Evolutionary conservation across 2,329 filamentous ascomycete species (phyloP).

Genomic region (Teratosphaeria pseudoeucalypti): DNA sequence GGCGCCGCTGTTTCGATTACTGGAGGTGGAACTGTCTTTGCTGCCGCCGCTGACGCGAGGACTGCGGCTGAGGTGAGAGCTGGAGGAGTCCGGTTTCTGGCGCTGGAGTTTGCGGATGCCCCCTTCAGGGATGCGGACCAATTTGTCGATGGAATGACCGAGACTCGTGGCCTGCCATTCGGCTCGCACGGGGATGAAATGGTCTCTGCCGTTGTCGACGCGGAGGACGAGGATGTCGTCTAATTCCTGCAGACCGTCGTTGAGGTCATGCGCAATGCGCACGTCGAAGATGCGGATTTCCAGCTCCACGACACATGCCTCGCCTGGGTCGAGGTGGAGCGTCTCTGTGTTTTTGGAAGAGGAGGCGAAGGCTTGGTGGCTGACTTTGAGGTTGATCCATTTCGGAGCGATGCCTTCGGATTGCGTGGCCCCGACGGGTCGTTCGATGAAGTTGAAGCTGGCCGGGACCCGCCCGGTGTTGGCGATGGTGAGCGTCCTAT

Average conservation of each 20-base stretch:
- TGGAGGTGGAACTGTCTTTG: conserved; percentile 1
- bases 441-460: conserved; percentile 68
- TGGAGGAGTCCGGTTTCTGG: conserved; percentile 35
- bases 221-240: conserved; percentile 85
- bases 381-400: conserved; percentile 57
- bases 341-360: conserved; percentile 26
- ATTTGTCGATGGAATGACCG: conserved; percentile 74
- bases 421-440: conserved; percentile 42
- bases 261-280: conserved; percentile 57
- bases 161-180: conserved; percentile 75
- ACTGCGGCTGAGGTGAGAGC: neutral
- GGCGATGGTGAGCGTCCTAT: conserved; percentile 67
- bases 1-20: conserved; percentile 2
- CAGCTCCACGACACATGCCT: conserved; percentile 62
- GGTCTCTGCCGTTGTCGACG: conserved; percentile 73
- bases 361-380: conserved; percentile 13
- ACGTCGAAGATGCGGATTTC: conserved; percentile 56
- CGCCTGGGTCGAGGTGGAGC: conserved; percentile 71
- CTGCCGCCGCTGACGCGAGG: neutral
- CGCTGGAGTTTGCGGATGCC: conserved; percentile 62
- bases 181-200: conserved; percentile 76
- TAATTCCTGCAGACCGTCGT: conserved; percentile 53
- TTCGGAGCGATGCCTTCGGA: conserved; percentile 35
- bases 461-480: conserved; percentile 82
- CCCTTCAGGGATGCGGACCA: conserved; percentile 72